Base-by-base conservation (phyloP, 176 grass and related monocot species). In the Bonia amplexicaulis region DNA sequence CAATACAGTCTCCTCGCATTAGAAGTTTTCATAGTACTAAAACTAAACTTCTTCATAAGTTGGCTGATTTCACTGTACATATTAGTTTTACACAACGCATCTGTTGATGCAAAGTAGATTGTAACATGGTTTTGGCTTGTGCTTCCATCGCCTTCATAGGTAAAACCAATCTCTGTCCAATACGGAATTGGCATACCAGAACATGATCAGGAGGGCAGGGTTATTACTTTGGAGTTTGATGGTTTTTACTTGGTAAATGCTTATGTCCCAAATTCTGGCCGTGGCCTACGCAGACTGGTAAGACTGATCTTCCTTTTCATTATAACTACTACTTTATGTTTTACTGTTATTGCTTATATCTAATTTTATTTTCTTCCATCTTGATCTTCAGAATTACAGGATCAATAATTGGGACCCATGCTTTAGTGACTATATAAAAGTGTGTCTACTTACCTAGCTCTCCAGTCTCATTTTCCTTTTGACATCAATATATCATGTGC, bases 211-310 rank as follows among this genome's bases (percentile, higher is more conserved):
- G 95, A 97, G 77, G 92, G 92, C 23, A 90, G 92, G 66, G 45
- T 97, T 82, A 86, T 97, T 13, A 93, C 95, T 69, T 74, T 95
- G 85, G 92, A 97, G 82, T 97, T 97, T 85, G 92, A 97, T 67
- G 55, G 44, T 16, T 95, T 98, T 52, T 98, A 95, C 90, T 92
- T 97, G 85, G 69, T 98, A 23, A 90, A 84, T 87, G 90, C 81
- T 55, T 95, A 98, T 82, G 89, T 98, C 31, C 95, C 95, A 80
- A 98, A 98, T 93, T 95, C 93, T 85, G 89, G 93, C 27, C 87
- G 94, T 45, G 83, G 85, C 15, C 57, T 98, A 66, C 85, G 49
- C 41, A 95, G 93, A 83, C 59, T 88, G 92, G 92, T 92, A 92
- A 52, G 23, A 51, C 2, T 61, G 31, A 22, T 85, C 5, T 70